Evolutionary conservation across 768 basidiomycete genomes (phyloP).

Genomic region (Amanita molliuscula): DNA sequence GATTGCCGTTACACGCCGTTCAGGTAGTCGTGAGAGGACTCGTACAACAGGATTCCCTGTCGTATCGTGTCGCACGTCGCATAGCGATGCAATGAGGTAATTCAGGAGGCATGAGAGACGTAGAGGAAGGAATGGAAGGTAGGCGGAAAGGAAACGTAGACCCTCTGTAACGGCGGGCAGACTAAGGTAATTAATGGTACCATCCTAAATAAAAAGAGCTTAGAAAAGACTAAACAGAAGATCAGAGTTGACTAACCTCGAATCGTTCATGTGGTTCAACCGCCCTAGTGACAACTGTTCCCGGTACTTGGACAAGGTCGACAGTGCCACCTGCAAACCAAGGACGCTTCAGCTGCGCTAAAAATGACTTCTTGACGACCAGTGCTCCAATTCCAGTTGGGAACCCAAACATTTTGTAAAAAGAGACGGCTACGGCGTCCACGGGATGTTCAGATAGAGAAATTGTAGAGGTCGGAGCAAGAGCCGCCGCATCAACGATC

Average conservation of each 20-base stretch:
- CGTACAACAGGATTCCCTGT: conserved; percentile 51
- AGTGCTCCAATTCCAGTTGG: conserved; percentile 80
- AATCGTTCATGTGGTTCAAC: conserved; percentile 59
- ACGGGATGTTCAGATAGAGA: conserved; percentile 57
- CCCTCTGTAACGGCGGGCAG: conserved; percentile 74
- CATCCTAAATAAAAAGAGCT: conserved; percentile 45
- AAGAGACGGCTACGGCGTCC: conserved; percentile 76
- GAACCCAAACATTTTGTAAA: conserved; percentile 89
- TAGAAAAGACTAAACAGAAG: conserved; percentile 2
- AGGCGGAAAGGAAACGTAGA: conserved; percentile 65
- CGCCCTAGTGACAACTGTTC: conserved; percentile 52
- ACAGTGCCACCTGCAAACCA: conserved; percentile 86
- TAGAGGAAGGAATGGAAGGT: conserved; percentile 69
- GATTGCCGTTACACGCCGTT: conserved; percentile 38
- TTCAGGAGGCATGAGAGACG: conserved; percentile 63
- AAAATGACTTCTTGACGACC: conserved; percentile 60
- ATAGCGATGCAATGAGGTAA: conserved; percentile 47
- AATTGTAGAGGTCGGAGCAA: conserved; percentile 62
- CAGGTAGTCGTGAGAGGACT: conserved; percentile 56
- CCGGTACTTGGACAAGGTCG: conserved; percentile 76
- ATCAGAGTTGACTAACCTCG: conserved; percentile 39
- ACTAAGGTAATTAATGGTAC: conserved; percentile 74
- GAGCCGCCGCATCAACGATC: conserved; percentile 74
- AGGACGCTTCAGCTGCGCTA: conserved; percentile 50
- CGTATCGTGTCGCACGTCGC: conserved; percentile 48